phyloP scores from a whole-genome alignment of 2,329 filamentous ascomycete species.

The Hymenoscyphus repandus region DNA sequence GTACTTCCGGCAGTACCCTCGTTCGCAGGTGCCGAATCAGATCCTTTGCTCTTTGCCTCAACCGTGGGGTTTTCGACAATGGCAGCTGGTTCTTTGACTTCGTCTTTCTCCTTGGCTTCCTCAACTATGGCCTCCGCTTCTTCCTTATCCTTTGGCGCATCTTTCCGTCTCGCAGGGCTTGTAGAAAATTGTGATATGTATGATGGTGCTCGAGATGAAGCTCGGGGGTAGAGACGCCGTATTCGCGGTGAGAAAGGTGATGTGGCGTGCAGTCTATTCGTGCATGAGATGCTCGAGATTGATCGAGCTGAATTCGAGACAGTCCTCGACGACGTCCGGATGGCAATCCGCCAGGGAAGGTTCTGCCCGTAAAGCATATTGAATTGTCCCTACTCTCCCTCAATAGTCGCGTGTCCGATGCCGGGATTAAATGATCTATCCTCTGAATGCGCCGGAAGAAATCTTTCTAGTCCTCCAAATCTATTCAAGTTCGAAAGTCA shows the following conservation, averaged over 20 bases:
- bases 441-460: conserved; percentile 2
- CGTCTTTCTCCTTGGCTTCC: conserved; percentile 36
- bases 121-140: conserved; percentile 34
- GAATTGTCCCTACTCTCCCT: conserved; percentile 4
- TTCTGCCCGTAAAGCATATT: conserved; percentile 59
- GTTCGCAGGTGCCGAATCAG: conserved; percentile 20
- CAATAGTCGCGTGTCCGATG: background rate
- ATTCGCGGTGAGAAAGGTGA: conserved; percentile 10
- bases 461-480: background rate
- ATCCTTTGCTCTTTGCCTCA: conserved; percentile 30
- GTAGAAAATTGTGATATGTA: conserved; percentile 42
- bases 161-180: conserved; percentile 47
- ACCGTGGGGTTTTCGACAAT: conserved; percentile 42
- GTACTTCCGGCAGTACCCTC: conserved; percentile 25
- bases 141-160: conserved; percentile 33
- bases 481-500: background rate
- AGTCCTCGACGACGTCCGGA: conserved; percentile 24
- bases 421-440: background rate
- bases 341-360: conserved; percentile 59
- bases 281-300: background rate
- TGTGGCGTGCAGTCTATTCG: conserved; percentile 23
- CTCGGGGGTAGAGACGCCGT: conserved; percentile 46
- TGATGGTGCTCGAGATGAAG: conserved; percentile 47
- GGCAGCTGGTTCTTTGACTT: conserved; percentile 23
- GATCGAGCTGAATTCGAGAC: conserved; percentile 12